These are phyloP conservation scores for Neopestalotiopsis rosae DNA, from an alignment of 2,329 filamentous ascomycete genomes.

Conservation along the genomic window DNA sequence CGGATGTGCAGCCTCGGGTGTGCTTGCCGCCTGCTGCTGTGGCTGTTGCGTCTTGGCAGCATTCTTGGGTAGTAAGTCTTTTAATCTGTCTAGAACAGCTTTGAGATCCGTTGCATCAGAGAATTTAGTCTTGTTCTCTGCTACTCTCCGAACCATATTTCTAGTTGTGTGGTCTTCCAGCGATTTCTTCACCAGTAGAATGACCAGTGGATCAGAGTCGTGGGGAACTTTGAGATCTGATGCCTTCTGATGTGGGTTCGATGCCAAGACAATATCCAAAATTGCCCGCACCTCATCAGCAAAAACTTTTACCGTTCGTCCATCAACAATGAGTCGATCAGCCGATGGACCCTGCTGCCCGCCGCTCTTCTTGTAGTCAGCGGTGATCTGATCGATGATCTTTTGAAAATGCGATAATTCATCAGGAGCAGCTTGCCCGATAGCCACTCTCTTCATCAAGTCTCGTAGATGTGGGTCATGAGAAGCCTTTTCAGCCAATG, in stretches of 20 bases:
- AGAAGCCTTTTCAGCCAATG: conserved; percentile 76
- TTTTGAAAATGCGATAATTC: conserved; percentile 79
- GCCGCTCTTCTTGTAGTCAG: conserved; percentile 59
- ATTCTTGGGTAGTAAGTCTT: conserved; percentile 47
- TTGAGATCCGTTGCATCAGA: conserved; percentile 62
- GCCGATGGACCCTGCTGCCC: conserved; percentile 58
- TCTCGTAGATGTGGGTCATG: conserved; percentile 75
- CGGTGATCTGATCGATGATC: conserved; percentile 80
- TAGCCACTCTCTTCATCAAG: conserved; percentile 83
- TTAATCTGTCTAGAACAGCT: conserved; percentile 53
- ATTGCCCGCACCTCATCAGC: conserved; percentile 64
- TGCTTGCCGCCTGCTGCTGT: conserved; percentile 34
- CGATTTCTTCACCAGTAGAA: conserved; percentile 61
- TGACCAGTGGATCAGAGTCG: conserved; percentile 60
- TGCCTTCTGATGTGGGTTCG: conserved; percentile 62
- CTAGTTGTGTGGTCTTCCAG: conserved; percentile 56
- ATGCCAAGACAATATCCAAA: conserved; percentile 62
- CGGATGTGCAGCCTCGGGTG: conserved; percentile 39
- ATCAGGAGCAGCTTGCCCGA: conserved; percentile 71
- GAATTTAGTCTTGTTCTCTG: conserved; percentile 54
- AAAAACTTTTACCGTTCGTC: conserved; percentile 63
- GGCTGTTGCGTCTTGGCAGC: conserved; percentile 29
- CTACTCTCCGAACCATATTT: conserved; percentile 59
- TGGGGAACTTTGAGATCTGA: conserved; percentile 57
- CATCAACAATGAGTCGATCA: conserved; percentile 59